Evolutionary conservation across 2,329 filamentous ascomycete genomes (phyloP).

Genomic region (Hortaea werneckii): DNA sequence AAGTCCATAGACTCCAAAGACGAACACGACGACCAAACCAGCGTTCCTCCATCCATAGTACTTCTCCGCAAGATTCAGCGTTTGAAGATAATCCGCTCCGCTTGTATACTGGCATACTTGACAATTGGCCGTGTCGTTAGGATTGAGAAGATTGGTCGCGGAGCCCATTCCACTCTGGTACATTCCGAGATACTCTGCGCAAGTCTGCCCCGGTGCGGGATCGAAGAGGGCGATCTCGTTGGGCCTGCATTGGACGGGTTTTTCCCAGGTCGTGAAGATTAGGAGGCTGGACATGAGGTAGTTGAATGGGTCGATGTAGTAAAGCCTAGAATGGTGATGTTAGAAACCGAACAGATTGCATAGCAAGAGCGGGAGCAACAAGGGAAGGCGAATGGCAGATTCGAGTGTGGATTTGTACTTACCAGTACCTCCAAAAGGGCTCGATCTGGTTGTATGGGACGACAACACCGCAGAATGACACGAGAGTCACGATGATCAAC

Average conservation of each 20-base stretch:
- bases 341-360: no score
- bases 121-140: slow-evolving; percentile 46
- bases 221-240: slow-evolving; percentile 58
- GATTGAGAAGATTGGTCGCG: slow-evolving; percentile 46
- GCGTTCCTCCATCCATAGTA: slow-evolving; percentile 59
- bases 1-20: slow-evolving; percentile 10
- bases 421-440: slow-evolving; percentile 20
- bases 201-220: slow-evolving; percentile 54
- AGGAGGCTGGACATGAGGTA: slow-evolving; percentile 72
- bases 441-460: slow-evolving; percentile 25
- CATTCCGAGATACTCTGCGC: slow-evolving; percentile 50
- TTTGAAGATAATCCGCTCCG: slow-evolving; percentile 51
- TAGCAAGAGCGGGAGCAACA: no score
- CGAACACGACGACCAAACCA: slow-evolving; percentile 49
- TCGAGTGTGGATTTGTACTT: no score
- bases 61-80: slow-evolving; percentile 50
- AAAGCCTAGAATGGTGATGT: slow-evolving; percentile 24
- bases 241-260: slow-evolving; percentile 50
- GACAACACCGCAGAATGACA: slow-evolving; percentile 27
- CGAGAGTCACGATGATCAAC: slow-evolving; percentile 22
- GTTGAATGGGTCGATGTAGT: slow-evolving; percentile 74
- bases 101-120: slow-evolving; percentile 50
- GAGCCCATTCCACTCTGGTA: slow-evolving; percentile 31
- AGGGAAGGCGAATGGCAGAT: no score
- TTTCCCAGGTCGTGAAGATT: slow-evolving; percentile 62